Evolutionary conservation across 169 alveolate species (phyloP), one percentile per base, ranked within the genome.

Genomic region (Eimeria brunetti): DNA sequence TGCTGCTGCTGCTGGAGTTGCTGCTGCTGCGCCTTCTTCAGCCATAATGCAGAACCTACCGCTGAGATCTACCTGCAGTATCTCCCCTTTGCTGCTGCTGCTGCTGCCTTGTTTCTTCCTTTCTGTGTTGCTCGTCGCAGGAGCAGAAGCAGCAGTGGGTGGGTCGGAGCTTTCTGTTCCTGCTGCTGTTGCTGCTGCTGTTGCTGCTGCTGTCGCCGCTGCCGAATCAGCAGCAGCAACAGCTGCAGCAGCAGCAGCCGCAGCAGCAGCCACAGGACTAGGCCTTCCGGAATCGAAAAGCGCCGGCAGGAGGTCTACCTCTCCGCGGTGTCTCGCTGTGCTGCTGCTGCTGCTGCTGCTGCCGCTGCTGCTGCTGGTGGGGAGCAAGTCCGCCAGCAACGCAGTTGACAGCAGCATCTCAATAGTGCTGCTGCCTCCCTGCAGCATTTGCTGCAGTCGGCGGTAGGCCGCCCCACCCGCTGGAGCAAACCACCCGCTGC

Each of bases 381-480:
- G 89, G 73, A 81, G 56, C 33, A 81, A 49, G 46, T 81, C 89
- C 0, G 89, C 89, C 73, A 81, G 18, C 89, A 81, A 53, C 30
- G 89, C 71, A 11, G 89, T 81, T 51, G 89, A 81, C 11, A 81
- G 71, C 89, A 81, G 89, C 89, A 81, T 81, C 30, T 81, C 89
- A 33, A 81, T 51, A 46, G 89, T 81, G 89, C 71, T 81, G 89
- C 73, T 33, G 73, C 89, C 89, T 16, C 89, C 71, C 67, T 81
- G 73, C 24, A 81, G 89, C 89, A 81, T 81, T 33, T 81, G 89
- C 67, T 81, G 89, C 16, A 81, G 71, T n/a, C 89, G 89, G 44
- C 89, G 89, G 67, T 81, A 56, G 8, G 89, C 71, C 89, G 44
- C 71, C 51, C 89, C 38, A 49, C 73, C 67, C 24, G 89, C 62